phyloP scores from a whole-genome alignment of 441 rosid species.

The Arabidopsis hybrid region DNA sequence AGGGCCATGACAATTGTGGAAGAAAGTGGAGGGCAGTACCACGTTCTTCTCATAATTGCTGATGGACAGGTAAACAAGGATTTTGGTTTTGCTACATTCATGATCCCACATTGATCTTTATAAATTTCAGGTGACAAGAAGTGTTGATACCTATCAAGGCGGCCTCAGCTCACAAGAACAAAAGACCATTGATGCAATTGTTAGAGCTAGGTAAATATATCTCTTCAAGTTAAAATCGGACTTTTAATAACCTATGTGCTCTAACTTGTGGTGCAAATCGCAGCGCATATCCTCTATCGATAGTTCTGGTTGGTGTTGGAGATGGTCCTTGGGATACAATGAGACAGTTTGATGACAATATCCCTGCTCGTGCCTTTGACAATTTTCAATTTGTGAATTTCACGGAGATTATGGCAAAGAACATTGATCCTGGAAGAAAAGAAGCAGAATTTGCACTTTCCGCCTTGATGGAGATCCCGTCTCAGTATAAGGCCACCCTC shows the following conservation, averaged over 20 bases:
- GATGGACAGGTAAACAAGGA: slow-evolving; percentile 79
- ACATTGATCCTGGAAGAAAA: slow-evolving; percentile 55
- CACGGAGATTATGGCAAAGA: slow-evolving; percentile 83
- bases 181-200: slow-evolving; percentile 85
- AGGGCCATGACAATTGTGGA: slow-evolving; percentile 90
- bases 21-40: slow-evolving; percentile 92
- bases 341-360: slow-evolving; percentile 85
- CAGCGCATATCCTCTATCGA: slow-evolving; percentile 66
- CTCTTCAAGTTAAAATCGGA: slow-evolving; percentile 11
- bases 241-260: neutral
- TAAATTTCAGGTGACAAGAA: slow-evolving; percentile 78
- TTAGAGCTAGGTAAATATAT: slow-evolving; percentile 69
- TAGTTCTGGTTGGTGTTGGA: slow-evolving; percentile 88
- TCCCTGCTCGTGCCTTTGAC: slow-evolving; percentile 85
- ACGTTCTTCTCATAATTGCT: slow-evolving; percentile 88
- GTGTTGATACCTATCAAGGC: slow-evolving; percentile 68
- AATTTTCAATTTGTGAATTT: slow-evolving; percentile 96
- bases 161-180: slow-evolving; percentile 84
- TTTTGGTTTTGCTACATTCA: neutral
- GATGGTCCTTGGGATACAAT: slow-evolving; percentile 97
- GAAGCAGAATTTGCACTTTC: slow-evolving; percentile 87
- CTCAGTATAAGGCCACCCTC: slow-evolving; percentile 83
- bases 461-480: slow-evolving; percentile 91
- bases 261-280: slow-evolving; percentile 4
- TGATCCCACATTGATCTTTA: neutral